Base-by-base conservation (phyloP, 352 stramenopile species). In the Phytopythium mirpurense region DNA sequence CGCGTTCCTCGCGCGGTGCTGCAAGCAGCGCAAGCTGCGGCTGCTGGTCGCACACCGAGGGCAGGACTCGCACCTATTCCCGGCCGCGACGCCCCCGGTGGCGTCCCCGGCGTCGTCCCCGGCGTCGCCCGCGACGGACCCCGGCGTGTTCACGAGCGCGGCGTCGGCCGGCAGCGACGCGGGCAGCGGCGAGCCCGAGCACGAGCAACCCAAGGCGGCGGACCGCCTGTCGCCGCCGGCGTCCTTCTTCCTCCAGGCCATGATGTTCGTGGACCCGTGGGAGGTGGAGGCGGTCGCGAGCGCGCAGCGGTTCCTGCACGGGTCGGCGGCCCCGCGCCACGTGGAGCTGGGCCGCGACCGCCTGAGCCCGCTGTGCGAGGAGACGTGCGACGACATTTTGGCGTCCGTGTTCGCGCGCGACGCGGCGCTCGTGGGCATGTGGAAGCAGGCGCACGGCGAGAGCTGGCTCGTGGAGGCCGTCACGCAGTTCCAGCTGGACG, bases 221-320 rank as follows among this genome's bases (percentile, higher is more conserved):
- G 67, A 16, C n/a, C 23, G 7, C 49, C 50, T 65, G 2, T n/a
- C n/a, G n/a, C n/a, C n/a, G n/a, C 49, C 54, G 31, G 60, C 66
- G n/a, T 65, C 54, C 5, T 57, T 67, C 18, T 63, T 57, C 32
- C 50, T 72, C 42, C 70, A 90, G 47, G 74, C 79, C 16, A 86
- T 93, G 61, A 87, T 89, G 74, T 90, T 93, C 63, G 83, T 93
- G 19, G 67, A 88, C 46, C 76, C 78, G 18, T 93, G 83, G 83
- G 80, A 93, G 67, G 71, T 89, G 45, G 83, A 93, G 36, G 83
- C 83, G 1, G 68, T 83, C 35, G 53, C 51, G 51, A 93, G 83
- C 57, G 64, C 79, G 14, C 63, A 66, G 10, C 63, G 57, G 3
- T 91, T 88, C 48, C 86, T 93, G 70, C 73, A 90, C 51, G 65